Evolutionary conservation across 192 early-diverging fungal genomes (phyloP).

Genomic region (Jimgerdemannia lactiflua): DNA sequence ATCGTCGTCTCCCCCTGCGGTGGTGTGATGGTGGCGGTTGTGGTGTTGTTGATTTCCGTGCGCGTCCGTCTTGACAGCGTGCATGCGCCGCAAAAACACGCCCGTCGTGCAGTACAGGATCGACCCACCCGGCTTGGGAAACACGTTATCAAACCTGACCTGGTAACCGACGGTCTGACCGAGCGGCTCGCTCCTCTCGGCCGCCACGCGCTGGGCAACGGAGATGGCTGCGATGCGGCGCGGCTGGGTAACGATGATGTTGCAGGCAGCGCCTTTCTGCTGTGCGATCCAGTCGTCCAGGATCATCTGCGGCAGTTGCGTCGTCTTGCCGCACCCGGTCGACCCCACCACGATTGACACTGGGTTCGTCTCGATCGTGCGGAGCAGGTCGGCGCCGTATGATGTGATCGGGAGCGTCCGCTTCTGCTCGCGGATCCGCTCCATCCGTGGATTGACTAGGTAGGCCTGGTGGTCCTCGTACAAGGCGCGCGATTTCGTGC

Average conservation of each 20-base stretch:
- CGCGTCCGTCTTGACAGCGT: slow-evolving; percentile 48
- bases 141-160: slow-evolving; percentile 61
- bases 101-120: slow-evolving; percentile 78
- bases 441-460: slow-evolving; percentile 21
- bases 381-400: no score
- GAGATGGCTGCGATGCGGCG: slow-evolving; percentile 83
- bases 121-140: no score
- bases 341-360: no score
- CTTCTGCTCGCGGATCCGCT: slow-evolving; percentile 22
- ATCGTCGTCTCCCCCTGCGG: background rate
- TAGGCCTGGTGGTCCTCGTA: slow-evolving; percentile 26
- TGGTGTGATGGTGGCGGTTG: background rate
- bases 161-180: slow-evolving; percentile 72
- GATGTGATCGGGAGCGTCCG: slow-evolving; percentile 32
- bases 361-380: no score
- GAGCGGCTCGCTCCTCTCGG: slow-evolving; percentile 67
- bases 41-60: no score
- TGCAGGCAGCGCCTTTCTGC: slow-evolving; percentile 31
- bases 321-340: slow-evolving; percentile 66
- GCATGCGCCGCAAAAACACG: slow-evolving; percentile 65
- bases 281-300: slow-evolving; percentile 52
- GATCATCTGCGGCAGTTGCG: slow-evolving; percentile 80
- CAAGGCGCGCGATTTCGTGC: slow-evolving; percentile 25
- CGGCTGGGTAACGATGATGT: slow-evolving; percentile 61
- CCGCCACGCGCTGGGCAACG: slow-evolving; percentile 72